Evolutionary conservation across 2,329 filamentous ascomycete species (phyloP).

Genomic region (Amphichorda felina): DNA sequence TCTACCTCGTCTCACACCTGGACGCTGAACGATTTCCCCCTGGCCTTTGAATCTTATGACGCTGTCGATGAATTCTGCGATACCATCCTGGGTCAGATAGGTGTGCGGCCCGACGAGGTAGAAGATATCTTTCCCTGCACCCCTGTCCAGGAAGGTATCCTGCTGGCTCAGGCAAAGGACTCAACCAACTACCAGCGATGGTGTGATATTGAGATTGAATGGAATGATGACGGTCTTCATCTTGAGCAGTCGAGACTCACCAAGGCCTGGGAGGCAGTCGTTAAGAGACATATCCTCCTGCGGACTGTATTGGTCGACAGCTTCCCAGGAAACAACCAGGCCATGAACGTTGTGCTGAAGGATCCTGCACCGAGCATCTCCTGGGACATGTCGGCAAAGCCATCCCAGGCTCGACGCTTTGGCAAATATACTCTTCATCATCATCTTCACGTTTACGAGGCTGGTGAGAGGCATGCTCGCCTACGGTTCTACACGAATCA

Average conservation of each 20-base stretch:
- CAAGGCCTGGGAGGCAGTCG: conserved; percentile 4
- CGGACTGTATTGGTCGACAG: background rate
- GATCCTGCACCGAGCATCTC: background rate
- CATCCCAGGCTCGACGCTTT: too few relatives aligned
- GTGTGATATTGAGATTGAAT: conserved; percentile 5
- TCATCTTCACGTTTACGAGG: too few relatives aligned
- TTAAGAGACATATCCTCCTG: conserved; percentile 3
- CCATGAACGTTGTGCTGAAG: background rate
- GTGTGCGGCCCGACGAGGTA: conserved; percentile 2
- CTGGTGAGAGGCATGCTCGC: too few relatives aligned
- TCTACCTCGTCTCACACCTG: too few relatives aligned
- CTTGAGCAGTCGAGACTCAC: background rate
- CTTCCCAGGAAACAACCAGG: background rate
- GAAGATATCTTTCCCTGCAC: conserved; percentile 19
- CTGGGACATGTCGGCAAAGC: too few relatives aligned
- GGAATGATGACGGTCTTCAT: too few relatives aligned
- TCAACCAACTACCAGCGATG: conserved; percentile 11
- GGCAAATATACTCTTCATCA: too few relatives aligned
- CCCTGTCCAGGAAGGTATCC: conserved; percentile 16
- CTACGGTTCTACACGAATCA: background rate
- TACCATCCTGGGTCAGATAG: background rate
- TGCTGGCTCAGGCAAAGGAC: conserved; percentile 13
- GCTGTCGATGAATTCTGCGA: conserved; percentile 3
- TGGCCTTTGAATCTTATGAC: conserved; percentile 7
- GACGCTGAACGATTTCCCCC: conserved; percentile 15